phyloP scores from a whole-genome alignment of 2,329 filamentous ascomycete species.

The Blumeriella jaapii region DNA sequence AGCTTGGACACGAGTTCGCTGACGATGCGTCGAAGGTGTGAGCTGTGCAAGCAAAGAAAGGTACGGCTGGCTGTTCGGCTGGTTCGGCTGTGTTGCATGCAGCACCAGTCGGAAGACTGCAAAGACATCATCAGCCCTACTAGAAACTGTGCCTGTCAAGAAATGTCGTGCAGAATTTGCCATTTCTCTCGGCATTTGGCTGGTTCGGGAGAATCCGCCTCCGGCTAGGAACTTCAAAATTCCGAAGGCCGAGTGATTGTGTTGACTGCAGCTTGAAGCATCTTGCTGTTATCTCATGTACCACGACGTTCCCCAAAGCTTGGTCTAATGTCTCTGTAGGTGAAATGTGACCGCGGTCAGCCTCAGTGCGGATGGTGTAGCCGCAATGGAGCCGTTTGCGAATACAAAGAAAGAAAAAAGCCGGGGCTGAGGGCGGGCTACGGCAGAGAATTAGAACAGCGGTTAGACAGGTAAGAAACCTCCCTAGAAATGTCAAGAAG shows the following conservation, averaged over 20 bases:
- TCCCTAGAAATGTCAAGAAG: too few species aligned
- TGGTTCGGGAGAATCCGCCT: too few species aligned
- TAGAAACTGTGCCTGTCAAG: too few species aligned
- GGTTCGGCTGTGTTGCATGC: too few species aligned
- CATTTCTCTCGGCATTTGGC: too few species aligned
- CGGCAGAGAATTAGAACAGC: constrained; percentile 61
- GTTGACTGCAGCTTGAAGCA: too few species aligned
- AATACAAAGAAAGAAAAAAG: constrained; percentile 60
- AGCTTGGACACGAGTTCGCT: constrained; percentile 23
- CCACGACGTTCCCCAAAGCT: background rate
- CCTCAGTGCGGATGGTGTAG: constrained; percentile 60
- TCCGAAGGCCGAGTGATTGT: too few species aligned
- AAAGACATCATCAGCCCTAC: too few species aligned
- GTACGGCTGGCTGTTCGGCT: constrained; percentile 32
- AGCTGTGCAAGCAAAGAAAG: constrained; percentile 73
- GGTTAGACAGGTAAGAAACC: constrained; percentile 40
- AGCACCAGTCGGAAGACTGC: too few species aligned
- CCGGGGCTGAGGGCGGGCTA: constrained; percentile 54
- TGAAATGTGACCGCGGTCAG: constrained; percentile 66
- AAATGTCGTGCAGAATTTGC: too few species aligned
- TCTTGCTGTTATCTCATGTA: background rate
- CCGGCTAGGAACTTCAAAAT: too few species aligned
- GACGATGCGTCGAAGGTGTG: constrained; percentile 42
- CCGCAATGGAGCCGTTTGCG: constrained; percentile 50
- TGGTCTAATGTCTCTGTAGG: constrained; percentile 32